Evolutionary conservation across 306 rosid genomes (phyloP), one percentile per base, ranked within the genome.

Genomic region (Dryas drummondii): DNA sequence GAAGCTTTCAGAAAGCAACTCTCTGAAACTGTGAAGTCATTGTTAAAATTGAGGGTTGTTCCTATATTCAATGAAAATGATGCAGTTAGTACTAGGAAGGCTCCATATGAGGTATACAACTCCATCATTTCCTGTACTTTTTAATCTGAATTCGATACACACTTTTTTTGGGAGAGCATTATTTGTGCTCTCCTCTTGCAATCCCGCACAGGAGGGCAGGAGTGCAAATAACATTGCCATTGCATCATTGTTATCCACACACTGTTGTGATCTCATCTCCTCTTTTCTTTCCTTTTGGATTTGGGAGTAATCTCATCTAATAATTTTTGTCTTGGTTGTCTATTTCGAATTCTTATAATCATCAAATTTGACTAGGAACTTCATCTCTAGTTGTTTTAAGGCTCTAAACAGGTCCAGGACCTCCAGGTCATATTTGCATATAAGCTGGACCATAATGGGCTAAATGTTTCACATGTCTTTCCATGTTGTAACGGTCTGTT

Each of bases 31-130:
- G 96, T 93, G 65, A 79, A 76, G 68, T 79, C 97, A 0, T 76
- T 93, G 75, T 78, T 93, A 68, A 69, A 67, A 45, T 72, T 87
- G 79, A 87, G 90, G 85, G 96, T 86, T 52, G 86, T 93, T 75
- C 98, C 98, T 49, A 86, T 93, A 74, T 93, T 93, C 90, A 93
- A 91, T 56, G 97, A 93, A 79, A 93, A 93, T 74, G 98, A 93
- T 79, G 98, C 98, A 47, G 96, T 93, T 56, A 93, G 98, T 68
- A 88, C 96, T 49, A 89, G 97, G 84, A 89, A 88, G 71, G 94
- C 92, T 54, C 96, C 98, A 10, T 87, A 87, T 59, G 86, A 87
- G 91, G 98, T 88, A 80, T 84, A 73, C 66, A 69, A 51, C 50
- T 84, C 66, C 27, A 49, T 14, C 37, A 13, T 16, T 22, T 70